Evolutionary conservation across 257 asterid species (phyloP), one percentile per base, ranked within the genome.

Genomic region (Linaria vulgaris): DNA sequence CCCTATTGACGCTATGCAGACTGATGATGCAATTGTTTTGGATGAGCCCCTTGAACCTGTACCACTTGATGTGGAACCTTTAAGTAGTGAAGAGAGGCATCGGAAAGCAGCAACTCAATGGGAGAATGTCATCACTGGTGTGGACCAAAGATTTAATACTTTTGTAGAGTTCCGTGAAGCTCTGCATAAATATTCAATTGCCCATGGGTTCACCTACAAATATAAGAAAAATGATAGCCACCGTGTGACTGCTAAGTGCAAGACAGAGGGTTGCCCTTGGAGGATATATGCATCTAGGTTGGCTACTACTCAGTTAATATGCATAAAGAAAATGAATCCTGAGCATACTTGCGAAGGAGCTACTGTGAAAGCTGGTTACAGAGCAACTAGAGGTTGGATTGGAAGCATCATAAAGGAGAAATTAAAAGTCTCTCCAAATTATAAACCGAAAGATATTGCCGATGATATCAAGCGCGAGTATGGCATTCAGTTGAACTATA

Each of bases 331-430:
- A 70, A 89, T 89, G 99, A 82, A 85, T 53, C 83, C 84, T 1
- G 80, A 74, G 71, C 99, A 94, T 71, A 87, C 91, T 17, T 94
- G 99, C 48, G 97, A 76, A 79, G 99, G 96, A 53, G 86, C 95
- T 74, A 72, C 82, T 1, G 89, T 84, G 12, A 92, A 92, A 79
- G 96, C 99, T 56, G 96, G 99, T 37, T 90, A 89, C 63, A 82
- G 96, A 62, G 95, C 99, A 38, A 89, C 97, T 27, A 80, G 94
- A 82, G 99, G 97, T 43, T 92, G 99, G 99, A 91, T 92, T 48
- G 99, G 95, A 67, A 92, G 79, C 71, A 90, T 92, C 72, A 89
- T 92, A 58, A 94, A 82, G 85, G 97, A 94, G 69, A 94, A 90
- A 78, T 38, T 94, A 71, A 94, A 85, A 72, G 85, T 78, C 71